Base-by-base conservation (phyloP, 2,329 filamentous ascomycete genomes). In the Ophioceras dolichostomum region DNA sequence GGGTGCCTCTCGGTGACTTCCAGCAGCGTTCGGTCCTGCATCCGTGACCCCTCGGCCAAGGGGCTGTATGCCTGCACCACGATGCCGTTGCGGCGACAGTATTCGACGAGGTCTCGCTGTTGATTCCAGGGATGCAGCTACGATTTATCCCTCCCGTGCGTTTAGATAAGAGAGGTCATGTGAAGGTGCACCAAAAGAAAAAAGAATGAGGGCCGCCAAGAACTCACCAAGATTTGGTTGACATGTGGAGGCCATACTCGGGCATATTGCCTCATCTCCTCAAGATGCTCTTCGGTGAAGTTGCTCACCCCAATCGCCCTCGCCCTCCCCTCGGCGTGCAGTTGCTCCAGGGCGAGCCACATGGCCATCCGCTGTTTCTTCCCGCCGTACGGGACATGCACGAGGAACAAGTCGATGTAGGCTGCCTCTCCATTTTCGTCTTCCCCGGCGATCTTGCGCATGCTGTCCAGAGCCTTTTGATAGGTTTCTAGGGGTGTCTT, bases 111-210 rank as follows among this genome's bases (percentile, higher is more conserved):
- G 14, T 68, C 65, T 24, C 68, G 66, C 50, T 81, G 76, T 5
- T 73, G 65, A 16, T 75, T 67, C 73, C 77, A 83, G 2, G 78
- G 78, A 52, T 83, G 78, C 10, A 83, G 40, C 52, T 55, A n/a
- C n/a, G n/a, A n/a, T n/a, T n/a, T n/a, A n/a, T n/a, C n/a, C n/a
- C n/a, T n/a, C n/a, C n/a, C n/a, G n/a, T n/a, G n/a, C n/a, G n/a
- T n/a, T n/a, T n/a, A 14, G 30, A 32, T 32, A 26, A 26, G 22
- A 26, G 22, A 26, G 7, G 22, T 26, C 22, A 8, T 8, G 22
- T 26, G 22, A 8, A 26, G 22, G 12, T 7, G 22, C n/a, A n/a
- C n/a, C n/a, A n/a, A n/a, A n/a, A n/a, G n/a, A n/a, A n/a, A n/a
- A n/a, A n/a, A n/a, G n/a, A n/a, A n/a, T n/a, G 8, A 26, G 22